A percentile compares a stretch with the other conserved stretches of the same genome.
phyloP scores from a whole-genome alignment of 306 rosid species.

The Herpetospermum pedunculosum region DNA sequence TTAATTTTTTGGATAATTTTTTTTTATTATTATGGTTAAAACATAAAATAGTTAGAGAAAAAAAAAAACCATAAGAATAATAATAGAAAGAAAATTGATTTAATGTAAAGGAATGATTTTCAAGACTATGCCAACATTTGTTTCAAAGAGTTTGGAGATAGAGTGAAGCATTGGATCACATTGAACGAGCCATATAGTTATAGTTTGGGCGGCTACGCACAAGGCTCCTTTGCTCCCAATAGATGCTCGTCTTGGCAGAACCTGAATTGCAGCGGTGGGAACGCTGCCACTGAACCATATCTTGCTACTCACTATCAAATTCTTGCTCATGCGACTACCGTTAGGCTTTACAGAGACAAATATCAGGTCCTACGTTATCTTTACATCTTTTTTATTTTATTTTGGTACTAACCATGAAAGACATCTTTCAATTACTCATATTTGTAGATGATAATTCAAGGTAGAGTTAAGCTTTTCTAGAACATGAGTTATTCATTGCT shows the following conservation, averaged over 20 bases:
- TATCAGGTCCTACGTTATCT: no score
- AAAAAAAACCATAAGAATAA: no score
- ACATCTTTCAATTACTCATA: no score
- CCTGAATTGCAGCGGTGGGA: constrained; percentile 18
- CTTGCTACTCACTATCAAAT: constrained; percentile 26
- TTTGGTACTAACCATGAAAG: no score
- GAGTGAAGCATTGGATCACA: constrained; percentile 31
- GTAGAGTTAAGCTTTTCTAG: no score
- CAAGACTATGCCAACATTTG: constrained; percentile 22
- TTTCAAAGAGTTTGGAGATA: constrained; percentile 25
- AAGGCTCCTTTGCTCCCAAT: background rate
- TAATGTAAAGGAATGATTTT: constrained; percentile 23
- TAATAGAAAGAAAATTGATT: no score
- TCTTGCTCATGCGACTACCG: constrained; percentile 15
- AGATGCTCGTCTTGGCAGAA: constrained; percentile 16
- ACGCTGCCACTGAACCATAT: constrained; percentile 16
- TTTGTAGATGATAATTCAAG: no score
- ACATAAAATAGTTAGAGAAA: no score
- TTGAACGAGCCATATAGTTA: background rate
- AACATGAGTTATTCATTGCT: no score
- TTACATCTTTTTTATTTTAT: no score
- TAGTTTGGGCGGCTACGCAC: background rate
- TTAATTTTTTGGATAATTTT: no score
- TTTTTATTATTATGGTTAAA: no score
- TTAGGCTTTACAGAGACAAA: constrained; percentile 18